Evolutionary conservation across 192 early-diverging fungal species (phyloP).

Genomic region (Coemansia sp.): DNA sequence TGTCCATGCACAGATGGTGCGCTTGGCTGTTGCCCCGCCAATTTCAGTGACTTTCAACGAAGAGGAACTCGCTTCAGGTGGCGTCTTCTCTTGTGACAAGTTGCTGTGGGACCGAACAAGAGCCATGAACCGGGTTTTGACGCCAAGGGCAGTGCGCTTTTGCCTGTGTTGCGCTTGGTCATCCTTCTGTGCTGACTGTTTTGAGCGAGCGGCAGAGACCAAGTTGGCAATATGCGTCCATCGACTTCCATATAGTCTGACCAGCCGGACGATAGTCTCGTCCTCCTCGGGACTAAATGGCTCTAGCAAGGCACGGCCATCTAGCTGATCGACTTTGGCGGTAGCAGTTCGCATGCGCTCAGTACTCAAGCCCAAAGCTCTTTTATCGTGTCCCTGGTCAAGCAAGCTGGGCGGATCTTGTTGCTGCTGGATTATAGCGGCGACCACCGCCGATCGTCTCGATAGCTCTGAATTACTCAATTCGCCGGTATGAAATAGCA

Average conservation of each 20-base stretch:
- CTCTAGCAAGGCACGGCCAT: conserved; percentile 4
- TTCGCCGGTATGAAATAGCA: not conserved
- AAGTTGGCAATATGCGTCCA: conserved; percentile 25
- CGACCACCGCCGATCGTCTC: conserved; percentile 6
- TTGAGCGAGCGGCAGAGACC: conserved; percentile 3
- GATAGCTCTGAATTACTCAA: not conserved
- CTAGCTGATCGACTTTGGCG: not conserved
- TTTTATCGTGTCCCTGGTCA: not conserved
- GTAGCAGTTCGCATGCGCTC: not conserved
- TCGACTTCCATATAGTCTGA: conserved; percentile 16
- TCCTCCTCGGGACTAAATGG: conserved; percentile 29
- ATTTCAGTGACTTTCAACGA: too few species aligned
- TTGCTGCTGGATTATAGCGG: conserved; percentile 10
- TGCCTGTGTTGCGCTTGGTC: not conserved
- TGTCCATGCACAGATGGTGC: conserved; percentile 13
- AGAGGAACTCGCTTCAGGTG: not conserved
- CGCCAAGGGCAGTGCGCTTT: not conserved
- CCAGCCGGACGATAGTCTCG: conserved; percentile 15
- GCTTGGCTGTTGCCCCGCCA: not conserved
- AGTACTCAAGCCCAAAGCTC: not conserved
- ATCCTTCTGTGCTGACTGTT: not conserved
- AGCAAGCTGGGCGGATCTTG: not conserved
- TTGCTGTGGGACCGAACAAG: not conserved
- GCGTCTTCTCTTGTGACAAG: not conserved
- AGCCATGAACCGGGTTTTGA: not conserved